Percentiles rank a stretch among this genome's conserved stretches.
Evolutionary conservation across 2,329 filamentous ascomycete species (phyloP).

Genomic region (Truncatella angustata): DNA sequence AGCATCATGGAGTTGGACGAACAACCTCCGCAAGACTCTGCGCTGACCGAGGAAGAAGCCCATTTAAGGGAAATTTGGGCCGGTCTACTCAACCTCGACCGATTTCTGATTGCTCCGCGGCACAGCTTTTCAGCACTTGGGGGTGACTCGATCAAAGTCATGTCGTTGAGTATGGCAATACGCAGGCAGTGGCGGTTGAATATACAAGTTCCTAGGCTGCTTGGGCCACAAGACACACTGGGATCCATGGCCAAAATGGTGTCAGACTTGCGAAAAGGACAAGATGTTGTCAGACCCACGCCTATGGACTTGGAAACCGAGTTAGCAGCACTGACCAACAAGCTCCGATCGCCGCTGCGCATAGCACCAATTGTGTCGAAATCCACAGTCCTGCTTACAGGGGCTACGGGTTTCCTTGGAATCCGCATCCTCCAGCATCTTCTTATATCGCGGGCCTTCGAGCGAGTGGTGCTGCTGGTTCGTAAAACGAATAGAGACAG

Average conservation of each 20-base stretch:
- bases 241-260: not conserved
- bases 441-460: not conserved
- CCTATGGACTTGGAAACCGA: not conserved
- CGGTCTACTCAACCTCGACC: not conserved
- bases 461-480: not conserved
- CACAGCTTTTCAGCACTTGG: not conserved
- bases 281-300: not conserved
- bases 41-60: not conserved
- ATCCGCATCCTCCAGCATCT: not conserved
- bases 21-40: not conserved
- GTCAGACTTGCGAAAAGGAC: not conserved
- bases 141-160: not conserved
- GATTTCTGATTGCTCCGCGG: not conserved
- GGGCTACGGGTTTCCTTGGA: not conserved
- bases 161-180: not conserved
- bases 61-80: not conserved
- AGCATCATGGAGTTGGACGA: not conserved
- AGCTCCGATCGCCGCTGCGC: not conserved
- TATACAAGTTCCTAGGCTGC: not conserved
- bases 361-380: not conserved
- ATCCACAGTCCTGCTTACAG: not conserved
- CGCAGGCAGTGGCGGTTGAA: not conserved
- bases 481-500: not conserved
- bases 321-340: not conserved
- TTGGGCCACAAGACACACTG: not conserved